Percentiles rank a stretch among this genome's conserved stretches.
phyloP scores from a whole-genome alignment of 176 grass and related monocot species.

The Typha latifolia region DNA sequence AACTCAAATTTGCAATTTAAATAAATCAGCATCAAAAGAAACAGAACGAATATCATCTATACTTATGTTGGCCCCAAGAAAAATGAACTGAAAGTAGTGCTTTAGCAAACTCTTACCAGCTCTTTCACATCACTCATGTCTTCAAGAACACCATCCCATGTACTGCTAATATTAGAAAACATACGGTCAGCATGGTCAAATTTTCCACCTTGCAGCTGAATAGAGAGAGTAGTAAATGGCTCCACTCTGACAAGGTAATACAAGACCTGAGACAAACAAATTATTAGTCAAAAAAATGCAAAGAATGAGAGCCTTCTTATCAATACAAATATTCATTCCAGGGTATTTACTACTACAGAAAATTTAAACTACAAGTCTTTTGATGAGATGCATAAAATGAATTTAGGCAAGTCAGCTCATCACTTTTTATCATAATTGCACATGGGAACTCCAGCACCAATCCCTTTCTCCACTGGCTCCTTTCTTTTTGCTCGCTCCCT shows the following conservation, averaged over 20 bases:
- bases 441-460: no score
- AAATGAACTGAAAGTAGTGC: conserved; percentile 14
- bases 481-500: no score
- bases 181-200: conserved; percentile 99
- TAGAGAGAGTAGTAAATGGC: conserved; percentile 89
- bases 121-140: conserved; percentile 99
- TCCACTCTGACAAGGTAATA: conserved; percentile 99
- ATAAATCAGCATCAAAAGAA: background rate
- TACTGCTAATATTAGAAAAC: conserved; percentile 83
- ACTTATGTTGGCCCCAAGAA: conserved; percentile 9
- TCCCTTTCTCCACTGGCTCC: no score
- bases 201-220: conserved; percentile 97
- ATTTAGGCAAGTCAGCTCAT: no score
- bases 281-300: conserved; percentile 15
- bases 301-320: background rate
- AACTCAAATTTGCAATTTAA: conserved; percentile 6
- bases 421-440: no score
- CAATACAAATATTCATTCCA: background rate
- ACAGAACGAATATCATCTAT: background rate
- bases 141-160: conserved; percentile 93
- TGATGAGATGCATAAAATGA: no score
- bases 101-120: conserved; percentile 55
- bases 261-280: conserved; percentile 61
- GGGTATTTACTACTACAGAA: background rate
- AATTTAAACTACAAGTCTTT: no score